Percentiles rank a stretch among this genome's conserved stretches.
phyloP scores from a whole-genome alignment of 345 rosid genomes.

The Lepidium africanum region DNA sequence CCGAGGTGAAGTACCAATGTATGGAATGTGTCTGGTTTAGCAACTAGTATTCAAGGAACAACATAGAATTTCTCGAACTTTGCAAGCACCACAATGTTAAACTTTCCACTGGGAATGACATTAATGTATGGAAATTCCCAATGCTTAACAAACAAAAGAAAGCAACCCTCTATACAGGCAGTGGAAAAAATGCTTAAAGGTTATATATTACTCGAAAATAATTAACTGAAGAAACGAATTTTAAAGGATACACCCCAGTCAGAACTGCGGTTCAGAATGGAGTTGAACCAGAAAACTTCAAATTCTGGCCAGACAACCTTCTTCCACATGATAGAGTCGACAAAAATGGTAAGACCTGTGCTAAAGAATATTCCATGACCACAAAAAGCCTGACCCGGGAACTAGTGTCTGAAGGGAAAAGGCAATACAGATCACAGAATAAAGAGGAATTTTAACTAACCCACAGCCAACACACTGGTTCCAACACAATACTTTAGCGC shows the following conservation, averaged over 20 bases:
- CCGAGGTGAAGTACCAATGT: conserved; percentile 97
- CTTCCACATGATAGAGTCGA: conserved; percentile 96
- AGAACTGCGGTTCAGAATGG: conserved; percentile 87
- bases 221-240: background rate
- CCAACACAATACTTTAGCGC: conserved; percentile 57
- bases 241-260: conserved; percentile 98
- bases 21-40: conserved; percentile 62
- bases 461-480: conserved; percentile 49
- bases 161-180: background rate
- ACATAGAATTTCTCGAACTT: background rate
- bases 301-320: conserved; percentile 84
- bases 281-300: conserved; percentile 96
- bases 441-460: conserved; percentile 32
- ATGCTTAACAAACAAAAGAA: background rate
- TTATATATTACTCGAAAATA: background rate
- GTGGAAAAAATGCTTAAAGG: background rate
- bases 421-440: background rate
- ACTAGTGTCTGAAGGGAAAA: background rate
- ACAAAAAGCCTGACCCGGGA: conserved; percentile 13
- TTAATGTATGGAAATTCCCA: conserved; percentile 4
- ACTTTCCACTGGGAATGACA: background rate
- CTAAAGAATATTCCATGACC: conserved; percentile 23
- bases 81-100: background rate
- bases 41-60: conserved; percentile 36
- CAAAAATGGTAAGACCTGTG: conserved; percentile 66